Percentiles rank a stretch among this genome's conserved stretches.
Evolutionary conservation across 306 rosid species (phyloP).

Genomic region (Medicago lupulina): DNA sequence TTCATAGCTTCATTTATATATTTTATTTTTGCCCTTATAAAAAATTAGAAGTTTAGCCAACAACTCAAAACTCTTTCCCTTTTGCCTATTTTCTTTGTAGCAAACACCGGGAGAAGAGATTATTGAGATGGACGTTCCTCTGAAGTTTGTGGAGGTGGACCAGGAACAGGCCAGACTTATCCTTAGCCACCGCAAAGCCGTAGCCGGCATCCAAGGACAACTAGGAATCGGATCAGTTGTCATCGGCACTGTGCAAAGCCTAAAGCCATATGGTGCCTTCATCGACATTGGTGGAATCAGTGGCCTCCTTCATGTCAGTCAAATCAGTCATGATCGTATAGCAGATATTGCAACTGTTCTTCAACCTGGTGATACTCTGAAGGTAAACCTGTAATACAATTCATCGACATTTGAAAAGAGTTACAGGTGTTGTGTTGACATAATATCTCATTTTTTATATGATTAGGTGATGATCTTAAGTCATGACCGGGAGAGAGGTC

Average conservation of each 20-base stretch:
- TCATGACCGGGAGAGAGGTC: conserved; percentile 92
- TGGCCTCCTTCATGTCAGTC: conserved; percentile 99
- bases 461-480: conserved; percentile 94
- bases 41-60: conserved; percentile 7
- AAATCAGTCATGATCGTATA: conserved; percentile 95
- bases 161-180: conserved; percentile 89
- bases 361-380: conserved; percentile 93
- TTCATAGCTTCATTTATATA: not conserved
- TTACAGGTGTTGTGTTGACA: conserved; percentile 17
- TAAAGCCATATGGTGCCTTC: conserved; percentile 97
- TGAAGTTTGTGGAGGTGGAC: conserved; percentile 97
- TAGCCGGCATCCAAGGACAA: conserved; percentile 94
- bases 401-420: conserved; percentile 21
- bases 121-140: conserved; percentile 81
- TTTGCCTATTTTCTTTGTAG: conserved; percentile 48
- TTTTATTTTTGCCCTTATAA: not conserved
- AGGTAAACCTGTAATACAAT: conserved; percentile 57
- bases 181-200: conserved; percentile 96
- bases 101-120: conserved; percentile 86
- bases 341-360: conserved; percentile 87
- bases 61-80: conserved; percentile 20
- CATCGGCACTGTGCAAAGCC: conserved; percentile 86
- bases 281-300: conserved; percentile 96
- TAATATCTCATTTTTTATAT: conserved; percentile 37
- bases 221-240: conserved; percentile 98